phyloP scores from a whole-genome alignment of 2,329 filamentous ascomycete genomes.

The Xenosphaeropsis pyriputrescens region DNA sequence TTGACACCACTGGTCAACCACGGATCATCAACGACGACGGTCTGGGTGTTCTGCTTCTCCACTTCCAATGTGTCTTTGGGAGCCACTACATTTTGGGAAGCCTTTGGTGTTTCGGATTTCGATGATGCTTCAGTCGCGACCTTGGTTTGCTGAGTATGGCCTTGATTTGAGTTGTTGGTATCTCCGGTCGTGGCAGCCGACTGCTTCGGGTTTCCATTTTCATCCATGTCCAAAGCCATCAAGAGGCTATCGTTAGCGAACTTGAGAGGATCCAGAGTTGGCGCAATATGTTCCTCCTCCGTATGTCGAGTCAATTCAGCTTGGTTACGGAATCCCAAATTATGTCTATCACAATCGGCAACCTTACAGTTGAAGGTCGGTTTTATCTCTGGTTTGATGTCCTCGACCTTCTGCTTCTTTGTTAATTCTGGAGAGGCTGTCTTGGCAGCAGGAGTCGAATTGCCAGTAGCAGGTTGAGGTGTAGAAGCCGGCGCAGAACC shows the following conservation, averaged over 20 bases:
- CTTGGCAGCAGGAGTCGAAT: constrained; percentile 5
- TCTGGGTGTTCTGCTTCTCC: no score
- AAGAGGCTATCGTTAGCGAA: constrained; percentile 36
- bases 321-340: constrained; percentile 34
- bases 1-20: constrained; percentile 35
- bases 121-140: constrained; percentile 23
- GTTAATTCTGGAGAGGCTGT: constrained; percentile 11
- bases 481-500: background rate
- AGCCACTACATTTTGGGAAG: constrained; percentile 17
- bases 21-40: constrained; percentile 7
- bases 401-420: constrained; percentile 10
- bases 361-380: constrained; percentile 29
- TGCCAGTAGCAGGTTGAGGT: background rate
- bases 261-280: constrained; percentile 36
- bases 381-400: constrained; percentile 10
- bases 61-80: constrained; percentile 6
- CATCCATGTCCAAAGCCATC: constrained; percentile 32
- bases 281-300: constrained; percentile 44
- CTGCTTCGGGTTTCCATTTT: constrained; percentile 24
- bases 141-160: constrained; percentile 28
- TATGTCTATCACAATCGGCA: constrained; percentile 34
- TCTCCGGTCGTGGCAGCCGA: constrained; percentile 16
- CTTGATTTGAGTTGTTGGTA: constrained; percentile 13
- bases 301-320: constrained; percentile 36
- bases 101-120: constrained; percentile 6